Base-by-base conservation (phyloP, 495 filamentous ascomycete genomes). In the Oidiodendron maius region DNA sequence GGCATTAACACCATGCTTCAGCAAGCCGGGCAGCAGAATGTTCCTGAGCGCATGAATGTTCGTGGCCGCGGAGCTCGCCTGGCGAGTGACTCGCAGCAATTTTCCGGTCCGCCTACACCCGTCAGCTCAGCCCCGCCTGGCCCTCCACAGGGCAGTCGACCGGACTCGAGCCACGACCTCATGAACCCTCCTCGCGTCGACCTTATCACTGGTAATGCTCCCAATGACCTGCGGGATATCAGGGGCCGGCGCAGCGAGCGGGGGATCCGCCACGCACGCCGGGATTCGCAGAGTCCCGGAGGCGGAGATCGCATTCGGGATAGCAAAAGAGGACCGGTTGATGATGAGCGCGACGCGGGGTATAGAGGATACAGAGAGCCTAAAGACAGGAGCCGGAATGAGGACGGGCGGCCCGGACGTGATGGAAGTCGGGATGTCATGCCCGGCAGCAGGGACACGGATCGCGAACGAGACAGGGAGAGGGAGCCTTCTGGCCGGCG, bases 1-100 rank as follows among this genome's bases (percentile, higher is more conserved):
- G 70, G 71, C 21, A 77, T 80, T 15, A 74, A 78, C 46, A 74
- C 56, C 40, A 76, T 67, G 40, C 65, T 79, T 2, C 68, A 72
- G 52, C 68, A 70, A 53, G 63, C 61, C 6, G 61, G 55, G 54
- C 64, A 49, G 60, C 62, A 30, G 57, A 59, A 38, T 64, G 61
- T 12, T 3, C 49, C 44, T n/a, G 47, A 51, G 26, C 38, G 47
- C 12, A 61, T 59, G 3, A 54, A 47, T 20, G 37, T 52, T 21
- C 60, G 58, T 21, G 68, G 72, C 4, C 56, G 61, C n/a, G 53
- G 46, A 72, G 43, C 67, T 55, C 28, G 71, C 69, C 12, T 74
- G 66, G 22, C 67, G 18, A 51, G 59, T 13, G 53, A 60, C 5
- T 48, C 52, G 4, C 57, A 52, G 18, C 40, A 44, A 2, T 52